A percentile compares a stretch with the other conserved stretches of the same genome.
phyloP scores from a whole-genome alignment of 441 rosid genomes.

The Caryocar brasiliense region DNA sequence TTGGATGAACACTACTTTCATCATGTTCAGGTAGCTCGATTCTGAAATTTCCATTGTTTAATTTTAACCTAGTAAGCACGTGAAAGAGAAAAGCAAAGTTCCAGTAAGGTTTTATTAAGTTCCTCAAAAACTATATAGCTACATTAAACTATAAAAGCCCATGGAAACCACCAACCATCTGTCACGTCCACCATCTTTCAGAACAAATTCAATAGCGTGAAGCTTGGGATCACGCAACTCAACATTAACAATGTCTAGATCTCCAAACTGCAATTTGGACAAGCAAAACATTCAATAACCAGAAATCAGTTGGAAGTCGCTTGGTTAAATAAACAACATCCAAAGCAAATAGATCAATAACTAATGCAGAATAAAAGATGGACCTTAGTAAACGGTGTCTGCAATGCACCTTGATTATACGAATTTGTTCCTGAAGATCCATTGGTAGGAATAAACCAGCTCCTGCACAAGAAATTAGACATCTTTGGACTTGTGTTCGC shows the following conservation, averaged over 20 bases:
- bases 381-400: constrained; percentile 49
- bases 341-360: neutral
- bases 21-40: constrained; percentile 49
- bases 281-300: neutral
- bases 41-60: constrained; percentile 51
- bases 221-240: constrained; percentile 48
- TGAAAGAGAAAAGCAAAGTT: constrained; percentile 2
- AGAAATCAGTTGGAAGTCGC: neutral
- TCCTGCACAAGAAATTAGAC: constrained; percentile 23
- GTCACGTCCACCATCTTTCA: constrained; percentile 51
- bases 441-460: constrained; percentile 47
- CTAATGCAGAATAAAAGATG: constrained; percentile 5
- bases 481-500: neutral
- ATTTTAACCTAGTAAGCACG: constrained; percentile 34
- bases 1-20: constrained; percentile 16
- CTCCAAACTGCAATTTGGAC: constrained; percentile 32
- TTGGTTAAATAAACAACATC: neutral
- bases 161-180: constrained; percentile 35
- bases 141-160: neutral
- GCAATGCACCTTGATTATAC: constrained; percentile 46
- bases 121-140: too few species aligned
- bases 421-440: constrained; percentile 26
- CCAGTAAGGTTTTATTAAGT: too few species aligned
- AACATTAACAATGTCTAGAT: constrained; percentile 32
- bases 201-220: constrained; percentile 47